These are phyloP conservation scores for Yarrowia divulgata DNA, from an alignment of 805 yeast genomes.

Conservation along the genomic window DNA sequence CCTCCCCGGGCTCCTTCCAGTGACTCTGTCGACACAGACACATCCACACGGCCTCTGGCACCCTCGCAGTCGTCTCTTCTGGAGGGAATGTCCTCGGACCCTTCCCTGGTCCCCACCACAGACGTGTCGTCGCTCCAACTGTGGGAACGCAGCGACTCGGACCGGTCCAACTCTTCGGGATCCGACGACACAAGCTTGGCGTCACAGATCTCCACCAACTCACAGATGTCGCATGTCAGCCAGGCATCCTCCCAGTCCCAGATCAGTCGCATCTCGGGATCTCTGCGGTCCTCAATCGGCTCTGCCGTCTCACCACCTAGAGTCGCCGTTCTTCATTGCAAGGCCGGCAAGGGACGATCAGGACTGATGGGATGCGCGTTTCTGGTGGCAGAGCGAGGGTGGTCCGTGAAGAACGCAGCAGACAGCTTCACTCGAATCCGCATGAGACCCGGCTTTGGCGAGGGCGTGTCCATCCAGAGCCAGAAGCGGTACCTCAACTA, in stretches of 20 bases:
- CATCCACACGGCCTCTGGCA: slow-evolving; percentile 21
- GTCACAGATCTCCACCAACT: slow-evolving; percentile 10
- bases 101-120: slow-evolving; percentile 17
- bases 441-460: slow-evolving; percentile 61
- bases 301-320: neutral
- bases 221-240: slow-evolving; percentile 25
- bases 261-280: slow-evolving; percentile 25
- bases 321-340: slow-evolving; percentile 77
- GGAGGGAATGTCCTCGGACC: slow-evolving; percentile 15
- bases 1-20: slow-evolving; percentile 28
- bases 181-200: slow-evolving; percentile 52
- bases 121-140: slow-evolving; percentile 34
- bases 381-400: slow-evolving; percentile 59
- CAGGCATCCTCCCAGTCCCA: slow-evolving; percentile 32
- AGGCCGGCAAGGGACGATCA: slow-evolving; percentile 91
- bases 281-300: slow-evolving; percentile 7
- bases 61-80: slow-evolving; percentile 5
- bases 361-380: slow-evolving; percentile 79
- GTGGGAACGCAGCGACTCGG: slow-evolving; percentile 21
- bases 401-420: slow-evolving; percentile 58
- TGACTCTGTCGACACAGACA: slow-evolving; percentile 7
- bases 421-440: slow-evolving; percentile 62
- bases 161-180: slow-evolving; percentile 12
- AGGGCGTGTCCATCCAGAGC: slow-evolving; percentile 74
- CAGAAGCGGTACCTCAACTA: slow-evolving; percentile 74